These are phyloP conservation scores for Fomes fomentarius DNA, from an alignment of 1,284 basidiomycete genomes.

Conservation along the genomic window DNA sequence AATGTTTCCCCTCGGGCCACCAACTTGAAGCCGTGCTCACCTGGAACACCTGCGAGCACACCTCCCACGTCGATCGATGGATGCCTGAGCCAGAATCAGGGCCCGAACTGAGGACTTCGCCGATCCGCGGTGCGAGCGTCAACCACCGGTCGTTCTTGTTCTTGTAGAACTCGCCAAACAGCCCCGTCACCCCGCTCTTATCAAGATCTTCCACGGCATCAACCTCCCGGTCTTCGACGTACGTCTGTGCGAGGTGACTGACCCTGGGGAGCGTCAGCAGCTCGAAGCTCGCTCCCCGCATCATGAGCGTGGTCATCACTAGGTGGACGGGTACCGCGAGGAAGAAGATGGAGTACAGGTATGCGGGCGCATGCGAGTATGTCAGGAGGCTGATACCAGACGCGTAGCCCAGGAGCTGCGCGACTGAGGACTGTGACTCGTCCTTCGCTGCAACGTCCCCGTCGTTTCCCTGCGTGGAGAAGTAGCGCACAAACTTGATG, in stretches of 20 bases:
- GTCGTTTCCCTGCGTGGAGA: constrained; percentile 34
- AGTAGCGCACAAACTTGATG: constrained; percentile 38
- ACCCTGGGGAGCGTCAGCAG: constrained; percentile 33
- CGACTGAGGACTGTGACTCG: constrained; percentile 36
- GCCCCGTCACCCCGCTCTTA: constrained; percentile 22
- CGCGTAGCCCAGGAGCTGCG: constrained; percentile 34
- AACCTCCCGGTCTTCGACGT: constrained; percentile 20
- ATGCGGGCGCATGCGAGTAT: constrained; percentile 33
- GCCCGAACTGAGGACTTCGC: constrained; percentile 25
- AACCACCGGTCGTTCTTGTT: constrained; percentile 27
- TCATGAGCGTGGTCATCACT: constrained; percentile 31
- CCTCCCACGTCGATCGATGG: constrained; percentile 28
- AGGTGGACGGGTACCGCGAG: constrained; percentile 32
- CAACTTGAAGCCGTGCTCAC: constrained; percentile 18
- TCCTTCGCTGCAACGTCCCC: constrained; percentile 38
- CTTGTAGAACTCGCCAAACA: constrained; percentile 38
- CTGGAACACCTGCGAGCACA: constrained; percentile 30
- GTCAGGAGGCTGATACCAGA: constrained; percentile 34
- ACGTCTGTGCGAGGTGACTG: constrained; percentile 28
- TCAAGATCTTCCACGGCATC: constrained; percentile 29
- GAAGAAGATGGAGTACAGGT: constrained; percentile 35
- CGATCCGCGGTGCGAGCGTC: constrained; percentile 28
- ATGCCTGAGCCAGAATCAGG: constrained; percentile 16
- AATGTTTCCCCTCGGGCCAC: background rate
- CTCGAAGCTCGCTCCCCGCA: constrained; percentile 35